Conservation (phyloP, 441 rosid species). For the Mallotus japonicus region DNA sequence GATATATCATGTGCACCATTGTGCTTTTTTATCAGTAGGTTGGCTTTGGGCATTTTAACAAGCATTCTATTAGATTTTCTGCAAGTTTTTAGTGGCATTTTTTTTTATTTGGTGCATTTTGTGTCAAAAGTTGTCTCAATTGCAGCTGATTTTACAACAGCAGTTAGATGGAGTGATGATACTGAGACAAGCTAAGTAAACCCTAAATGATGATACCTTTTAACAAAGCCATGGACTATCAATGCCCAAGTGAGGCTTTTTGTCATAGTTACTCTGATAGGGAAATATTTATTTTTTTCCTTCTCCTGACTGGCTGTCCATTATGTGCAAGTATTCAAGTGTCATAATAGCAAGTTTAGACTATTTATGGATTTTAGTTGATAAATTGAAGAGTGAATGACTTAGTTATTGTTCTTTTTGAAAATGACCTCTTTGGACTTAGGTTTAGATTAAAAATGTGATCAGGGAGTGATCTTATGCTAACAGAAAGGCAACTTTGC, state of each 20-base stretch:
- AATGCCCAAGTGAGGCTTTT: conserved; percentile 46
- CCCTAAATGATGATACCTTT: conserved; percentile 43
- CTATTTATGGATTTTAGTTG: background rate
- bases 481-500: conserved; percentile 29
- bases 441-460: background rate
- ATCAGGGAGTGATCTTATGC: background rate
- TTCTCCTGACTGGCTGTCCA: too few species aligned
- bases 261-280: conserved; percentile 77
- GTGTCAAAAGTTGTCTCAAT: too few species aligned
- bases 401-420: background rate
- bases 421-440: background rate
- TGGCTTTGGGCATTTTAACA: background rate
- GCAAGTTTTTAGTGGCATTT: background rate
- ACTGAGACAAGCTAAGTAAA: background rate
- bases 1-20: background rate
- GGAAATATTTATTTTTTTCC: background rate
- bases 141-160: background rate
- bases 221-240: conserved; percentile 43
- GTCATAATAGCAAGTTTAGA: background rate
- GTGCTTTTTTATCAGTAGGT: background rate
- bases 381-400: background rate
- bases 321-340: background rate
- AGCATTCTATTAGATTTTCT: background rate
- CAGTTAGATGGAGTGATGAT: background rate
- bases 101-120: background rate